Evolutionary conservation across 441 rosid genomes (phyloP), one percentile per base, ranked within the genome.

Genomic region (Gossypium davidsonii): DNA sequence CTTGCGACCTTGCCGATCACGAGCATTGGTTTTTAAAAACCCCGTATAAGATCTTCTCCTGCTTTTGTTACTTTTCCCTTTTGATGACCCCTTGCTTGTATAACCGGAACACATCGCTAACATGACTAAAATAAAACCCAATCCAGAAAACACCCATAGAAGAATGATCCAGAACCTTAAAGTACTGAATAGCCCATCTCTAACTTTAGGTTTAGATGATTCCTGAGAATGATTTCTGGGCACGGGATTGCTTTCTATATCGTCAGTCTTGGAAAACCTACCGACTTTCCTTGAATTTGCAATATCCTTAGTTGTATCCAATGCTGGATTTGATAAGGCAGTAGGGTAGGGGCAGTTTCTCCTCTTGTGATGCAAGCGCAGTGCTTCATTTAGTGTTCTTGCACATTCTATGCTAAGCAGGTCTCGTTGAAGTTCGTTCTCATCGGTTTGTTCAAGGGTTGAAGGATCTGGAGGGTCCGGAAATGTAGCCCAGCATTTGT

Each of bases 401-500:
- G 82, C 99, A 77, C 99, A 95, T 85, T 93, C 99, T 37, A 95
- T 86, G 82, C 97, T 91, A 62, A 95, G 95, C 60, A 90, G 89
- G 85, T 95, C 97, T 75, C 91, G 83, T 62, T 83, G 88, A 18
- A 76, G 84, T 77, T 71, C 59, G 65, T 84, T 64, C 26, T 82
- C 82, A 67, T 90, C 85, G 42, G 89, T 79, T 42, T 48, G 83
- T 72, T 88, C 81, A 5, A 95, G 87, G 7, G 84, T 75, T 3
- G 86, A 83, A 73, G 92, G 88, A 72, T 75, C 84, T 2, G 99
- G 99, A 12, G 97, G 97, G 77, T 90, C 94, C 0, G 97, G 98
- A 81, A 96, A 96, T 79, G 79, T 89, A 67, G 89, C 88, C 97
- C 98, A 89, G 79, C 99, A 96, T 71, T 78, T 81, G 79, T 89